These are phyloP conservation scores for grape (Vitis vinifera) DNA, from an alignment of 164 flowering plant species.

Conservation along the genomic window ASM3070453v1 NC_081814.1:6969501-6970000, in stretches of 20 bases:
- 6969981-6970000: conserved; percentile 65
- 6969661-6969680: too few relatives aligned
- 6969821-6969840: conserved; percentile 71
- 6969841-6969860: conserved; percentile 50
- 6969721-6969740: too few relatives aligned
- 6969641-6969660: too few relatives aligned
- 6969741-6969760: too few relatives aligned
- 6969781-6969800: conserved; percentile 57
- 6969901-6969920: background rate
- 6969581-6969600: too few relatives aligned
- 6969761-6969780: conserved; percentile 40
- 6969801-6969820: conserved; percentile 70
- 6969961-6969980: conserved; percentile 65
- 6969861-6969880: conserved; percentile 25
- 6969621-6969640: too few relatives aligned
- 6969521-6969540: too few relatives aligned
- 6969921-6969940: background rate
- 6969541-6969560: too few relatives aligned
- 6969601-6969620: too few relatives aligned
- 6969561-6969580: too few relatives aligned
- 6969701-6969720: too few relatives aligned
- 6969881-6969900: background rate
- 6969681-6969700: background rate
- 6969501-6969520: too few relatives aligned
- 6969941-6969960: conserved; percentile 31